Conservation (phyloP, 306 rosid species). For the Astragalus glycyphyllos region DNA sequence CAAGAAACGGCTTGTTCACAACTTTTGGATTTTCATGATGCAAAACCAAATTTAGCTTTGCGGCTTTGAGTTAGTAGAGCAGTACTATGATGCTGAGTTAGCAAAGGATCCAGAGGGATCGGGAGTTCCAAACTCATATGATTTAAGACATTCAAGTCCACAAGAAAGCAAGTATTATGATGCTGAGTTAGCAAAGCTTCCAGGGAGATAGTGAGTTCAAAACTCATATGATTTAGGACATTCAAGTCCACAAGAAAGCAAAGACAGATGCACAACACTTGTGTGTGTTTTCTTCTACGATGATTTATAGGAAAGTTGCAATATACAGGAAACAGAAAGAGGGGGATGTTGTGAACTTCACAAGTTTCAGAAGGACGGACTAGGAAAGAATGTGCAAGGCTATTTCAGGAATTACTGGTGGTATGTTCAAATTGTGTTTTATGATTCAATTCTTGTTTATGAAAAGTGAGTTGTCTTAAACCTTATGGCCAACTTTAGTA, state of each 20-base stretch:
- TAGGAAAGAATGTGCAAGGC: conserved; percentile 72
- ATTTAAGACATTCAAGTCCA: conserved; percentile 41
- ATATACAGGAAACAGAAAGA: conserved; percentile 38
- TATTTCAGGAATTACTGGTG: conserved; percentile 89
- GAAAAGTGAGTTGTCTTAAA: too few relatives aligned
- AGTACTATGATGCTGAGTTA: conserved; percentile 1
- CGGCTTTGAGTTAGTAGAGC: too few relatives aligned
- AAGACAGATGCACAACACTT: conserved; percentile 1
- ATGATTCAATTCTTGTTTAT: too few relatives aligned
- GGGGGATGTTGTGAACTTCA: conserved; percentile 52
- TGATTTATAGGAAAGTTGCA: conserved; percentile 64
- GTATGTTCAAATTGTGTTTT: too few relatives aligned
- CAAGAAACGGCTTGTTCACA: too few relatives aligned
- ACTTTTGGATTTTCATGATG: too few relatives aligned
- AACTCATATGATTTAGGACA: conserved; percentile 38
- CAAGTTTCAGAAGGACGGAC: conserved; percentile 49
- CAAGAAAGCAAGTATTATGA: conserved; percentile 32
- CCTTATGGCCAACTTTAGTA: too few relatives aligned
- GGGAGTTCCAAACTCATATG: conserved; percentile 36
- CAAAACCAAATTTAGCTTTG: too few relatives aligned
- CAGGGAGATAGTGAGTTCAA: conserved; percentile 47
- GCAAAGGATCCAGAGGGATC: conserved; percentile 51
- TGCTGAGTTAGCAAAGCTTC: conserved; percentile 48
- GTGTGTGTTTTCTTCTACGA: conserved; percentile 35
- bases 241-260: conserved; percentile 38